phyloP scores from a whole-genome alignment of 305 asterid genomes.

The Solanum chacoense region DNA sequence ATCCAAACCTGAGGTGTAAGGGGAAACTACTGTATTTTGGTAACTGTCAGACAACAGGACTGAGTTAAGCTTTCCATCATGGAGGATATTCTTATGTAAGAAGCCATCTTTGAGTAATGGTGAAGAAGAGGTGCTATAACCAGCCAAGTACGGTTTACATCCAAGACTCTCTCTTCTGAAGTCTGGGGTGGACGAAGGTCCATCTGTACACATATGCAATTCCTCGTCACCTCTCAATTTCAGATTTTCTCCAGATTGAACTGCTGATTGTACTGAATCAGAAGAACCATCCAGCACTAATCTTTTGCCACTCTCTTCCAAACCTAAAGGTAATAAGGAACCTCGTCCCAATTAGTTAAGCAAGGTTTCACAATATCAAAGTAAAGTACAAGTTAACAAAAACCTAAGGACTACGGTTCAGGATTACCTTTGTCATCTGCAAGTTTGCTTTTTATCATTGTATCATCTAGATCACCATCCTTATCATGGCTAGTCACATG shows the following conservation, averaged over 20 bases:
- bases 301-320: slow-evolving; percentile 10
- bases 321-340: slow-evolving; percentile 10
- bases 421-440: slow-evolving; percentile 45
- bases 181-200: slow-evolving; percentile 8
- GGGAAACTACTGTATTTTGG: slow-evolving; percentile 14
- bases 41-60: slow-evolving; percentile 18
- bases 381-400: slow-evolving; percentile 6
- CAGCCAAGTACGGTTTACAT: slow-evolving; percentile 19
- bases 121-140: slow-evolving; percentile 15
- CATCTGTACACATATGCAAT: slow-evolving; percentile 14
- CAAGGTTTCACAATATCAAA: slow-evolving; percentile 6
- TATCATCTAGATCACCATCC: slow-evolving; percentile 31
- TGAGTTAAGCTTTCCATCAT: slow-evolving; percentile 3
- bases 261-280: slow-evolving; percentile 40
- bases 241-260: slow-evolving; percentile 29
- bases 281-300: slow-evolving; percentile 3
- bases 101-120: slow-evolving; percentile 27
- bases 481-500: slow-evolving; percentile 3
- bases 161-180: slow-evolving; percentile 17
- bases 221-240: slow-evolving; percentile 24
- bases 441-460: slow-evolving; percentile 19
- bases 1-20: slow-evolving; percentile 18
- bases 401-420: not conserved
- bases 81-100: slow-evolving; percentile 6
- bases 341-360: slow-evolving; percentile 4